Evolutionary conservation across 495 filamentous ascomycete genomes (phyloP), one percentile per base, ranked within the genome.

Genomic region (Penicillium simplicissimum): DNA sequence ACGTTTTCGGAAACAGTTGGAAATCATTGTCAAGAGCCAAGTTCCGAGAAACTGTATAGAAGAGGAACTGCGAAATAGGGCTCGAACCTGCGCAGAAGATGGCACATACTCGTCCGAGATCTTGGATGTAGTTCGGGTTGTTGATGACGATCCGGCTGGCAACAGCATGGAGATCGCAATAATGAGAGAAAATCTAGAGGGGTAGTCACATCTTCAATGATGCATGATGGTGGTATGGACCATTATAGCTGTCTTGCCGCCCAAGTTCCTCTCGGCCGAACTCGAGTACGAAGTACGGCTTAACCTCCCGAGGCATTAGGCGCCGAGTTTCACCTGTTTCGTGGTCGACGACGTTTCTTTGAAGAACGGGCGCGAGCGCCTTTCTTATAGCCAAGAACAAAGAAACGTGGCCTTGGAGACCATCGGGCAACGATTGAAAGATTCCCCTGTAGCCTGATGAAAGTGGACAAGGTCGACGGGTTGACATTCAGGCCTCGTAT

Each of bases 321-420:
- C 51, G 51, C 31, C n/a, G 51, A 25, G 48, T 52, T 53, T 53
- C 51, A 53, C 7, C 8, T 36, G 35, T 19, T 36, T 31, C 51
- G 4, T 53, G 1, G n/a, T 36, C 31, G 23, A 31, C 28, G 13
- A 9, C 21, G 14, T 53, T 53, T 7, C 51, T 53, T 53, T 53
- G 31, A 13, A 17, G 21, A 8, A 34, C 1, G 31, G 28, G 31
- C 2, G 28, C 14, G 8, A n/a, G 2, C 28, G 13, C 2, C 13
- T 7, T 3, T 33, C 49, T 52, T 33, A 52, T 52, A 33, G 33
- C n/a, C 4, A 52, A 35, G 28, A 17, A 35, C 28, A 19, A 53
- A 53, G 51, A 17, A 53, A 36, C 31, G 31, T 53, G 51, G 51
- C 17, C 51, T 36, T 36, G 31, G 19, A n/a, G 51, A 31, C 0